Base-by-base conservation (phyloP, 139 green algal genomes). In the Auxenochlorella pyrenoidosa region DNA sequence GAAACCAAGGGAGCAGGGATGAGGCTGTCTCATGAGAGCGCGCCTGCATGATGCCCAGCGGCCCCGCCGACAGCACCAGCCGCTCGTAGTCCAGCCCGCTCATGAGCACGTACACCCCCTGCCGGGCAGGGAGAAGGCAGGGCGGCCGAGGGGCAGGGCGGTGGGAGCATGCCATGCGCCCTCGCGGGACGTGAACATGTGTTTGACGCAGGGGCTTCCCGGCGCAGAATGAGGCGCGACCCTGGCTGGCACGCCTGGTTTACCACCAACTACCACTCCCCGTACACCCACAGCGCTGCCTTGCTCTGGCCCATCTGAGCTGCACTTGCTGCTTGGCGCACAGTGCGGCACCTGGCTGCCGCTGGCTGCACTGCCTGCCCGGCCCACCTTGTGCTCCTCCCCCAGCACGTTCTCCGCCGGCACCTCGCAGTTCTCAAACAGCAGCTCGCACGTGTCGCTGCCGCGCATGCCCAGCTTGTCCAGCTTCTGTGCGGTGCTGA, bases 391-490 rank as follows among this genome's bases (percentile, higher is more conserved):
- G 81, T 95, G 91, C 77, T 96, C 93, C 41, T 94, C 84, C 12
- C 97, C 97, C 36, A 99, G 87, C 38, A 99, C 92, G 76, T 99
- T 98, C 82, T 97, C 94, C 0, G 70, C 83, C 0, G 96, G 96
- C 21, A 98, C 93, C 88, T 96, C 91, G 87, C 95, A 98, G 71
- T 98, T 93, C 70, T 99, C 93, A 87, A 99, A 98, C 15, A 99
- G 88, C 40, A 99, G 95, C 92, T 99, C 97, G 89, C 97, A 99
- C 5, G 96, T 99, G 92, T 99, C 96, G 47, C 92, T 96, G 58
- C 96, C 96, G 5, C 96, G 86, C 96, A 99, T 99, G 79, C 96
- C 97, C 70, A 99, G 92, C 92, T 99, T 99, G 91, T 99, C 97
- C 86, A 99, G 93, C 93, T 99, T 99, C 92, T 99, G 97, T 1